Evolutionary conservation across 192 early-diverging fungal genomes (phyloP), one percentile per base, ranked within the genome.

Genomic region (Glomus cerebriforme): DNA sequence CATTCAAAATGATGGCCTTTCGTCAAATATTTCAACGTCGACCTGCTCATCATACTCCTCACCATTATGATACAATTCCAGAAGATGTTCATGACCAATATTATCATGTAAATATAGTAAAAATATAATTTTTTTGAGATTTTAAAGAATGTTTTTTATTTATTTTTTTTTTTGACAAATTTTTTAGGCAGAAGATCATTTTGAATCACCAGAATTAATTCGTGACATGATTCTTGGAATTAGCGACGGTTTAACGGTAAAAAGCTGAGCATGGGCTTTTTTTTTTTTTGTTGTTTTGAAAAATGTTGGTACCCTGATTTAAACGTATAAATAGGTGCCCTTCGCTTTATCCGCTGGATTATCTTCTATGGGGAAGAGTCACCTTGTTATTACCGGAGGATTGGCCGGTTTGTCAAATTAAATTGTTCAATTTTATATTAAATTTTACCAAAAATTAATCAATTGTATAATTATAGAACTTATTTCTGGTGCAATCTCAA

Each of bases 261-360:
- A 31, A n/a, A 22, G 15, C 10, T 9, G n/a, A 15, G 65, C 19
- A 32, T 22, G n/a, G 26, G 3, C 19, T 31, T 35, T 19, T 37
- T 4, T 31, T 43, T 43, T 43, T 12, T 43, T 12, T 12, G 9
- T 43, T 43, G 39, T 8, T 43, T 43, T 12, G 9, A 19, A 54
- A 47, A 12, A 73, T n/a, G n/a, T 73, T 73, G 69, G 9, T 43
- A 31, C 12, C 19, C 43, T 37, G 15, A 37, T 31, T 71, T 31
- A 37, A 15, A 35, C 15, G 17, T 15, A 71, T 37, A 45, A 2
- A 10, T 47, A 73, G 71, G 87, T 92, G 9, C 89, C 89, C 7
- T 92, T 92, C 81, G 91, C 91, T 32, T 80, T 92, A 6, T 88
- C 91, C 45, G 91, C 91, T 22, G 91, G 91, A 65, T 77, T 92